A percentile compares a stretch with the other conserved stretches of the same genome.
These are phyloP conservation scores for Aureobasidium sp. DNA, from an alignment of 2,329 filamentous ascomycete genomes.

Conservation along the genomic window DNA sequence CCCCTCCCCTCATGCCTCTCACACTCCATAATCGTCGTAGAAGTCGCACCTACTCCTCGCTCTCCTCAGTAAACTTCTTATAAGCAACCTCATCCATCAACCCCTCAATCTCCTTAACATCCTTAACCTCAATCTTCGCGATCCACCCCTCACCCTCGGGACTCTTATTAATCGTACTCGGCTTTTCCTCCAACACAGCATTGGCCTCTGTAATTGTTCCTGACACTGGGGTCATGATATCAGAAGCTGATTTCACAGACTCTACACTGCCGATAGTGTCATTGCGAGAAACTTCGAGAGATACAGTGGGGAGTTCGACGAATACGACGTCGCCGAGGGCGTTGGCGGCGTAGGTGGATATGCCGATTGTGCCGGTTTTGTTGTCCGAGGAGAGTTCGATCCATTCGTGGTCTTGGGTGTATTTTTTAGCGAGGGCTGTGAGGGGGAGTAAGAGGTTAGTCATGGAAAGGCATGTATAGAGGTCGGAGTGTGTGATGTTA, in stretches of 20 bases:
- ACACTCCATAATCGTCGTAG: too few species aligned
- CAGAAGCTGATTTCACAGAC: slow-evolving; percentile 96
- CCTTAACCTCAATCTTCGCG: slow-evolving; percentile 71
- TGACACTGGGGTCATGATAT: slow-evolving; percentile 82
- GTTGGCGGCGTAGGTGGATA: slow-evolving; percentile 84
- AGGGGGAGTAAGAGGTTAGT: not conserved
- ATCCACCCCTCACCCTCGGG: slow-evolving; percentile 92
- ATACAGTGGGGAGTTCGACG: slow-evolving; percentile 78
- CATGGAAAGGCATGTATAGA: too few species aligned
- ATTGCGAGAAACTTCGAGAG: slow-evolving; percentile 60
- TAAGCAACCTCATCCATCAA: slow-evolving; percentile 76
- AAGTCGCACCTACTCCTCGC: not conserved
- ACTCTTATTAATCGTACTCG: slow-evolving; percentile 77
- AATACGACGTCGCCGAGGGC: slow-evolving; percentile 94
- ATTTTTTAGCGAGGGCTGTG: slow-evolving; percentile 63
- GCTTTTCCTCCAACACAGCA: slow-evolving; percentile 68
- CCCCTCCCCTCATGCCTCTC: too few species aligned
- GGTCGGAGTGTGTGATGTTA: not conserved
- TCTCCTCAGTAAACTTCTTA: slow-evolving; percentile 59
- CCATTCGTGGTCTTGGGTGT: slow-evolving; percentile 98
- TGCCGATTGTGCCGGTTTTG: slow-evolving; percentile 58
- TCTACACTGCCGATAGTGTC: slow-evolving; percentile 92
- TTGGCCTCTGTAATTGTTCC: slow-evolving; percentile 74
- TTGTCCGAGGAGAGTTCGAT: slow-evolving; percentile 72
- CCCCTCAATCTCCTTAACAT: slow-evolving; percentile 59